phyloP scores from a whole-genome alignment of 2,329 filamentous ascomycete species.

The Xylaria sp. region DNA sequence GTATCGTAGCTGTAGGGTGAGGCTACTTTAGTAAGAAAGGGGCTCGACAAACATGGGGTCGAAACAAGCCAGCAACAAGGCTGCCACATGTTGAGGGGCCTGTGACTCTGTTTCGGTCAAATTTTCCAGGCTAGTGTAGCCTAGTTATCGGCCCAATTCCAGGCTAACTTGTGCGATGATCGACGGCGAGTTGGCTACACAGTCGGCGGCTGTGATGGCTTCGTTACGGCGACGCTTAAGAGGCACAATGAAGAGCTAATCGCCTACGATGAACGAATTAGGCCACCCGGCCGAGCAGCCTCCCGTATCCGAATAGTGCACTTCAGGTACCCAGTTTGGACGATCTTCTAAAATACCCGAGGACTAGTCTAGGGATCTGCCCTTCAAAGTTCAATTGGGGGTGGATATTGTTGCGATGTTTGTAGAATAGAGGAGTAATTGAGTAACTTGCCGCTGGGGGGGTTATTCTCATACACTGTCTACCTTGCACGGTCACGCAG shows the following conservation, averaged over 20 bases:
- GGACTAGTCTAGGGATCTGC: no score
- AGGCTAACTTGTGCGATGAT: constrained; percentile 2
- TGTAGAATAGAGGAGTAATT: no score
- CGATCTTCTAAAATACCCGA: not conserved
- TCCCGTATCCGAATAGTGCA: not conserved
- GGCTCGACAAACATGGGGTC: constrained; percentile 24
- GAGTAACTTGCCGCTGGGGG: no score
- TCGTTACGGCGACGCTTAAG: not conserved
- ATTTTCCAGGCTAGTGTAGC: not conserved
- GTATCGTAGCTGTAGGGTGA: not conserved
- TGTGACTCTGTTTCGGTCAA: constrained; percentile 1
- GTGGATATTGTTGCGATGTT: no score
- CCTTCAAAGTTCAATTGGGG: no score
- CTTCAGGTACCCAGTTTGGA: not conserved
- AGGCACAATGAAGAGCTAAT: not conserved
- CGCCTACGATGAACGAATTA: not conserved
- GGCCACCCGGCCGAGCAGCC: not conserved
- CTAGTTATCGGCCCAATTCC: not conserved
- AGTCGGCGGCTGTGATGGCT: not conserved
- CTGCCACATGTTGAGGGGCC: not conserved
- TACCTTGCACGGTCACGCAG: no score
- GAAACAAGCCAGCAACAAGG: constrained; percentile 17
- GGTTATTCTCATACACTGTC: no score
- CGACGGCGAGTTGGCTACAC: not conserved
- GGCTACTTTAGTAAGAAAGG: constrained; percentile 15